Evolutionary conservation across 371 early-diverging fungal genomes (phyloP), one percentile per base, ranked within the genome.

Genomic region (Phascolomyces articulosus): DNA sequence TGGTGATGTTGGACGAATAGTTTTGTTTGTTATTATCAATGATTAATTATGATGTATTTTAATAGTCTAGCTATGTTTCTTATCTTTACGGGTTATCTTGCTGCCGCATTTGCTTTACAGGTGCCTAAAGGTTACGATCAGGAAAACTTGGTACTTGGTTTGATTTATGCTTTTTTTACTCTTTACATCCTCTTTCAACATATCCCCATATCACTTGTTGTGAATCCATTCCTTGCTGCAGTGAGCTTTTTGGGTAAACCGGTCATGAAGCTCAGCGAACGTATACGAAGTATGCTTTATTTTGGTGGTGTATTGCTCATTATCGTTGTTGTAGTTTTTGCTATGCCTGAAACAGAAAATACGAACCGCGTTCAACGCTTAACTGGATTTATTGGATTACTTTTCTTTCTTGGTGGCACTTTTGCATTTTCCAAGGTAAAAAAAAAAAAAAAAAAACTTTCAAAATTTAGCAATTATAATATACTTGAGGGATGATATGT

Each of bases 311-410:
- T 87, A 3, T 10, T 80, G 10, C 75, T 70, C 40, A 64, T 88
- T 38, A 79, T 91, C 41, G 63, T 90, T 31, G 79, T 86, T 23
- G 85, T 86, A 47, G 80, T 89, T 15, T 72, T 93, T 58, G 72
- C 86, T n/a, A 59, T 82, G 11, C 85, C 89, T 1, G 81, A 78
- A 38, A 80, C 75, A 47, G 64, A 58, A 0, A 67, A 73, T 23
- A 90, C 92, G 23, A 88, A 76, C 56, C 87, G 90, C 38, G 65
- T 85, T 40, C 86, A 89, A 60, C 87, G 96, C 27, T 60, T 93
- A 55, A 91, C 91, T 77, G 91, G 93, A 41, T 73, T 93, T 55
- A 72, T 86, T 62, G 96, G 95, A 34, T 72, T 95, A 40, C 40
- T 87, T 55, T 73, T 93, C 51, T 87, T 94, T 44, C 63, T 91